Base-by-base conservation (phyloP, 495 filamentous ascomycete species). In the Aspergillus ostianus region DNA sequence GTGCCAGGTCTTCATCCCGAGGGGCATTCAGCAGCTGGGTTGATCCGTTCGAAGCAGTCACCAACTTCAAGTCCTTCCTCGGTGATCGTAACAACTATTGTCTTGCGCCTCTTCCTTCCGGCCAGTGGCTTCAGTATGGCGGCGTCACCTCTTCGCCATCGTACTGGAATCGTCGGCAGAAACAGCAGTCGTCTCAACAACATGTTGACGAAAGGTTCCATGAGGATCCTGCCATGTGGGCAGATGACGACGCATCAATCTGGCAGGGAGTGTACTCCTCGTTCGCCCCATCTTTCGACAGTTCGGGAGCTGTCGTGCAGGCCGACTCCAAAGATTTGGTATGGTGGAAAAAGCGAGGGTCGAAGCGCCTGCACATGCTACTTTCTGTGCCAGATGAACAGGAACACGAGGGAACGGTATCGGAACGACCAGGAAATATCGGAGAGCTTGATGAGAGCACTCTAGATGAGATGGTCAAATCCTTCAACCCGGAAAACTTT, bases 301-400 rank as follows among this genome's bases (percentile, higher is more conserved):
- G 94, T 68, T 83, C 89, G 4, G 84, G 80, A 5, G 85, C 93
- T 3, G 79, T 95, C 56, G 74, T 92, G 9, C 84, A 92, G 41
- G 82, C 80, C 13, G 86, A 89, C 59, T 76, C 84, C 26, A 87
- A 91, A 56, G 85, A 88, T 56, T 76, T 84, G 47, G 76, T 96
- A n/a, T 97, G 93, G 93, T 97, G 92, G 92, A 83, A 86, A 57
- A 85, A 86, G 60, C 73, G 86, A 45, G 93, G 92, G 26, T 80
- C 85, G 59, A 83, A 82, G 58, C 78, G 77, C 26, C 82, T 85
- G 63, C 64, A 82, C 23, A 75, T 83, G 13, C 73, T 83, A 26
- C 76, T 84, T 27, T 79, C 79, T 1, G 59, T 80, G 7, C 72
- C 64, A 41, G 60, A 68, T 51, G 62, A 80, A 30, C 67, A 80